Evolutionary conservation across 2,329 filamentous ascomycete genomes (phyloP).

Genomic region (Dendryphion nanum): DNA sequence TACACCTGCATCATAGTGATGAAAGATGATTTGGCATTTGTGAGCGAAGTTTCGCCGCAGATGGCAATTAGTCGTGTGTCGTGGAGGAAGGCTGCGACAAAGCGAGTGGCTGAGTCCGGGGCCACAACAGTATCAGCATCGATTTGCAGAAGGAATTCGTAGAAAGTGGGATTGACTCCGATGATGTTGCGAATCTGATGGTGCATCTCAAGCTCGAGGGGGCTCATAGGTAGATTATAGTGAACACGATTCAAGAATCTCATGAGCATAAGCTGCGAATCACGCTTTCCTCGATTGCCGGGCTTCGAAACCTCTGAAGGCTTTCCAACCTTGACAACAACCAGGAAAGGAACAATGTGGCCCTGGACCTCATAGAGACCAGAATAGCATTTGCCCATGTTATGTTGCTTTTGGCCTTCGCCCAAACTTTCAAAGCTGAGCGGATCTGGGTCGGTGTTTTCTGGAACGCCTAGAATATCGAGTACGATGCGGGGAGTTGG

Average conservation of each 20-base stretch:
- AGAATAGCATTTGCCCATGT: slow-evolving; percentile 99
- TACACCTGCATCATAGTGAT: slow-evolving; percentile 99
- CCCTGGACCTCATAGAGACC: slow-evolving; percentile 97
- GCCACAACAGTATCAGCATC: slow-evolving; percentile 96
- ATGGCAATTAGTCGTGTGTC: slow-evolving; percentile 92
- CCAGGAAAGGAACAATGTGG: slow-evolving; percentile 96
- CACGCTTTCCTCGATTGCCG: slow-evolving; percentile 98
- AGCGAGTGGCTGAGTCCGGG: slow-evolving; percentile 82
- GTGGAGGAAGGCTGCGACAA: slow-evolving; percentile 86
- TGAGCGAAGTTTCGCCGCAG: slow-evolving; percentile 91
- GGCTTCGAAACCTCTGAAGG: slow-evolving; percentile 70
- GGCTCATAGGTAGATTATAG: slow-evolving; percentile 95
- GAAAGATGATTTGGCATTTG: slow-evolving; percentile 89
- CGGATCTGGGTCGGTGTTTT: slow-evolving; percentile 90
- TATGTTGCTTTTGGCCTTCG: slow-evolving; percentile 95
- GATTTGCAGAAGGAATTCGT: slow-evolving; percentile 94
- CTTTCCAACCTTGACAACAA: slow-evolving; percentile 93
- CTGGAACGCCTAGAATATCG: slow-evolving; percentile 92
- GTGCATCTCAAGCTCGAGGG: slow-evolving; percentile 95
- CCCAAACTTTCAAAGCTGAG: slow-evolving; percentile 95
- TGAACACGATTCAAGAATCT: slow-evolving; percentile 98
- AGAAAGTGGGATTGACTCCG: slow-evolving; percentile 96
- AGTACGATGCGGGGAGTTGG: slow-evolving; percentile 94
- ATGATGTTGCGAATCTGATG: slow-evolving; percentile 99
- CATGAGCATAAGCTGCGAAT: slow-evolving; percentile 98